phyloP scores from a whole-genome alignment of 2,329 filamentous ascomycete genomes.

The Cladosporium sp. region DNA sequence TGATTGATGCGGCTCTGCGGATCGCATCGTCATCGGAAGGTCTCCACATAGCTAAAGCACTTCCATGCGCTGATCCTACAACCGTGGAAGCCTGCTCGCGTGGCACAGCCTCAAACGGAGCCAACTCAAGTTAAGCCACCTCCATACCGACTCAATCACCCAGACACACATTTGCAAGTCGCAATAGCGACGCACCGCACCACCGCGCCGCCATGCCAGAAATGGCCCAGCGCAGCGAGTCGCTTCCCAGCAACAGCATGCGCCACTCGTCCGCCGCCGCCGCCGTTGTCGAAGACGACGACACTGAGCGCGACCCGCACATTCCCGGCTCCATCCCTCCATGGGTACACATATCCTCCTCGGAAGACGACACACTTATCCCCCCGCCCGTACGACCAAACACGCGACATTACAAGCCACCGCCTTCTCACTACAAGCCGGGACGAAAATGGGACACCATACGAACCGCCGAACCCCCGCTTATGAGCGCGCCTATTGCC shows the following conservation, averaged over 20 bases:
- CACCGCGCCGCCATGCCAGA: constrained; percentile 15
- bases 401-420: constrained; percentile 30
- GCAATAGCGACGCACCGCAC: background rate
- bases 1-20: background rate
- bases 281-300: constrained; percentile 3
- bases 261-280: constrained; percentile 7
- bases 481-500: constrained; percentile 36
- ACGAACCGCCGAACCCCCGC: constrained; percentile 36
- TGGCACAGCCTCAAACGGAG: background rate
- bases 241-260: constrained; percentile 14
- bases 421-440: constrained; percentile 33
- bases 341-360: constrained; percentile 38
- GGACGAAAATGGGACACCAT: constrained; percentile 40
- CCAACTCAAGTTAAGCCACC: background rate
- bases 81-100: background rate
- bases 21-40: background rate
- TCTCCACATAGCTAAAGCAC: no score
- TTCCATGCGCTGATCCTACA: background rate
- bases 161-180: background rate
- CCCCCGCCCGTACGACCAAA: constrained; percentile 29
- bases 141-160: background rate
- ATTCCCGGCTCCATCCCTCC: constrained; percentile 35
- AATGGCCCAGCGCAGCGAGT: constrained; percentile 17
- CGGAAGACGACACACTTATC: constrained; percentile 31
- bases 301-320: constrained; percentile 29